Base-by-base conservation (phyloP, 306 rosid species). In the Lathyrus oleraceus region DNA sequence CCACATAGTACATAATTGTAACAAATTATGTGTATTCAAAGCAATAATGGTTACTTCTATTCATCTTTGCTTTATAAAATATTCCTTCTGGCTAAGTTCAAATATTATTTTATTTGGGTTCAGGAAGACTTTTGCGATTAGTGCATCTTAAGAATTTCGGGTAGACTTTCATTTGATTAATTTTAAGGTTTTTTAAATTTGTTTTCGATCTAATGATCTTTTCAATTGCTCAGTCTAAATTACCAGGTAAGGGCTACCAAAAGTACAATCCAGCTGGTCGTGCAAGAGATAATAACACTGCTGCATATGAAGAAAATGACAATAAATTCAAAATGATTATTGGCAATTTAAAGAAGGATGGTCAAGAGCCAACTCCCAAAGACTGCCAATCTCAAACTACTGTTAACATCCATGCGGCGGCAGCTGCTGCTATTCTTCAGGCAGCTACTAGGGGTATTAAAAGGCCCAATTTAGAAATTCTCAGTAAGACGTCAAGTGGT, bases 341-440 rank as follows among this genome's bases (percentile, higher is more conserved):
- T 16, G 85, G 84, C 72, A 91, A 81, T 68, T 72, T 83, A 64
- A 88, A 85, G 80, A 89, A 89, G 72, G 89, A 88, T 70, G 87
- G 75, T 44, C 85, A 77, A 38, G 91, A 85, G 68, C 74, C 72
- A 21, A 83, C 75, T 71, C 69, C 81, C 44, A 84, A 78, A 81
- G 78, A 79, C 65, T 44, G 32, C 62, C 86, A 79, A 64, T 71
- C 85, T 65, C 77, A 79, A 59, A 67, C 60, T 44, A 82, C 69
- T 61, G 67, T 84, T 28, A 73, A 78, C 48, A 44, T 86, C 58
- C 88, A 91, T 79, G 91, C 91, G 10, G 89, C 79, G 9, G 77
- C 89, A 0, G 76, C 86, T 0, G 96, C 90, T 3, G 97, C 91
- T 81, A 91, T 91, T 80, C 97, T 91, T 69, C 87, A 85, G 84